Percentiles rank a stretch among this genome's conserved stretches.
Evolutionary conservation across 139 green algal genomes (phyloP).

Genomic region (Micractinium sp.): DNA sequence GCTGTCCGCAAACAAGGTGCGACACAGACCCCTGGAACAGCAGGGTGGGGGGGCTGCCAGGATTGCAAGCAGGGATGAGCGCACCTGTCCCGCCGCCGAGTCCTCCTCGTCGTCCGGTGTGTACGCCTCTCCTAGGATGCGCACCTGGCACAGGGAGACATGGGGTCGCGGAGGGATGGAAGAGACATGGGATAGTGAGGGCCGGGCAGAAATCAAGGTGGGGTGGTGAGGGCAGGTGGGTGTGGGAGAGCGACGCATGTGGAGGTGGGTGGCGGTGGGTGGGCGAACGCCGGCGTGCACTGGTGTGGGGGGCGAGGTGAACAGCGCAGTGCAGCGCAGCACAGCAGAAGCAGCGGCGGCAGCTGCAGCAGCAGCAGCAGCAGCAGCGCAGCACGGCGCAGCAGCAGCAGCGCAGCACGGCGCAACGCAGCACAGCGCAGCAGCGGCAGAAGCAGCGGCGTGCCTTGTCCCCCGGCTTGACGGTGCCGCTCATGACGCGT

Average conservation of each 20-base stretch:
- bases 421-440: background rate
- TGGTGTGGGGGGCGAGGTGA: too few relatives aligned
- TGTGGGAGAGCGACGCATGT: too few relatives aligned
- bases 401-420: background rate
- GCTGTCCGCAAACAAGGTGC: too few relatives aligned
- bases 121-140: conserved; percentile 86
- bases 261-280: too few relatives aligned
- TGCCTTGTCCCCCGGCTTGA: conserved; percentile 87
- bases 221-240: too few relatives aligned
- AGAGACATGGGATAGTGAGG: too few relatives aligned
- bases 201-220: background rate
- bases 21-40: too few relatives aligned
- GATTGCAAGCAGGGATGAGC: background rate
- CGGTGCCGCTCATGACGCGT: conserved; percentile 89
- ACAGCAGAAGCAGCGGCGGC: background rate
- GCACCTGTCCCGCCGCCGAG: conserved; percentile 65
- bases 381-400: background rate
- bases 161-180: background rate
- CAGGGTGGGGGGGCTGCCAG: too few relatives aligned
- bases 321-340: background rate
- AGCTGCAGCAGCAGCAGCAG: background rate
- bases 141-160: conserved; percentile 48
- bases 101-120: conserved; percentile 99
- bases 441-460: background rate
- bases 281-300: too few relatives aligned